Evolutionary conservation across 768 basidiomycete genomes (phyloP).

Genomic region (Coprinopsis sp.): DNA sequence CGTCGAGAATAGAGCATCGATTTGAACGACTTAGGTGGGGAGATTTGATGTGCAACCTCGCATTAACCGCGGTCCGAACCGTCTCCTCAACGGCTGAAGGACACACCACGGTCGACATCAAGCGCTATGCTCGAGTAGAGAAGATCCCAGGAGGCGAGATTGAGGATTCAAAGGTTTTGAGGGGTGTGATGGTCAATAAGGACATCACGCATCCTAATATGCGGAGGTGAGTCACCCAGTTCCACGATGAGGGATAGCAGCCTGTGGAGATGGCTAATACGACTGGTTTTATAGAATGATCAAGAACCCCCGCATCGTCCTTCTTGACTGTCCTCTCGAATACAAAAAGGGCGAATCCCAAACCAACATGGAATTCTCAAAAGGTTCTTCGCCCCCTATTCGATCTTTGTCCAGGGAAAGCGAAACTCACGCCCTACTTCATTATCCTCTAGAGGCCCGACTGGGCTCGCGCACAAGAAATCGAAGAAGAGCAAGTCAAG

Average conservation of each 20-base stretch:
- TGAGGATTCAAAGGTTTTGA: slow-evolving; percentile 82
- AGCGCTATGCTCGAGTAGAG: slow-evolving; percentile 95
- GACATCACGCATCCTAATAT: slow-evolving; percentile 98
- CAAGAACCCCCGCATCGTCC: slow-evolving; percentile 79
- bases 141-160: slow-evolving; percentile 98
- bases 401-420: too few species aligned
- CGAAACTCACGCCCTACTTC: too few species aligned
- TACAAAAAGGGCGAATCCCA: slow-evolving; percentile 99
- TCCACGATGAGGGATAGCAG: too few species aligned
- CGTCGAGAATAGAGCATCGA: too few species aligned
- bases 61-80: slow-evolving; percentile 85
- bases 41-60: slow-evolving; percentile 95
- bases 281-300: too few species aligned
- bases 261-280: too few species aligned
- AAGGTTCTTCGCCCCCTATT: too few species aligned
- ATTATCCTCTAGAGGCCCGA: slow-evolving; percentile 91
- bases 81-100: slow-evolving; percentile 69
- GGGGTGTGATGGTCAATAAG: slow-evolving; percentile 97
- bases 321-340: slow-evolving; percentile 93
- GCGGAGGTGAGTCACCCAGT: too few species aligned
- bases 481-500: slow-evolving; percentile 98
- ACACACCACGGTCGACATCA: slow-evolving; percentile 91
- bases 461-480: slow-evolving; percentile 87
- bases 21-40: too few species aligned
- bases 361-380: slow-evolving; percentile 97